These are phyloP conservation scores for Pythium rhizo-oryzae DNA, from an alignment of 352 stramenopile genomes.

Conservation along the genomic window DNA sequence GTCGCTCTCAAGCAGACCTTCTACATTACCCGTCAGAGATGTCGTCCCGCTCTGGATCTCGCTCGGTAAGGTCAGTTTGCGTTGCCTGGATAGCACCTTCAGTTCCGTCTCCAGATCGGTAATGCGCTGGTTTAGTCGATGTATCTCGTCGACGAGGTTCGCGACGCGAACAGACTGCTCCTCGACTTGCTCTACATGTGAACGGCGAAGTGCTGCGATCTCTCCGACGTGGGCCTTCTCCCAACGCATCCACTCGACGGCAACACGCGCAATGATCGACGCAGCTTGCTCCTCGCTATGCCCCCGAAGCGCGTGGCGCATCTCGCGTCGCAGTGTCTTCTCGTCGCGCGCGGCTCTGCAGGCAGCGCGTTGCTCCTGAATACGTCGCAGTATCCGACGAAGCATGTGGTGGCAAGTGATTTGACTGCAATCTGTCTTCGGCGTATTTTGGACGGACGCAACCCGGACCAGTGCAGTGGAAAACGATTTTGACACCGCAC, in stretches of 20 bases:
- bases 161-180: background rate
- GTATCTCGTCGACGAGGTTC: slow-evolving; percentile 13
- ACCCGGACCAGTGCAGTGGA: background rate
- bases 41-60: background rate
- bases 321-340: slow-evolving; percentile 11
- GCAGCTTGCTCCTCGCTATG: background rate
- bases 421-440: background rate
- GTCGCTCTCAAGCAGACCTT: slow-evolving; percentile 1
- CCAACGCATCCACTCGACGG: slow-evolving; percentile 20
- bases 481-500: background rate
- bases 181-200: background rate
- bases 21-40: background rate
- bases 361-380: background rate
- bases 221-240: slow-evolving; percentile 13
- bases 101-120: slow-evolving; percentile 17
- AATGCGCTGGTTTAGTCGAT: slow-evolving; percentile 11
- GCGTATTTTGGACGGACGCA: background rate
- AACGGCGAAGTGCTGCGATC: background rate
- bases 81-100: background rate
- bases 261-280: background rate
- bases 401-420: slow-evolving; percentile 16
- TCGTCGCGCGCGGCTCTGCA: background rate
- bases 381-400: background rate
- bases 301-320: slow-evolving; percentile 12
- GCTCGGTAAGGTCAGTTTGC: background rate